phyloP scores from a whole-genome alignment of 2,329 filamentous ascomycete species.

The Aspergillus sclerotialis region DNA sequence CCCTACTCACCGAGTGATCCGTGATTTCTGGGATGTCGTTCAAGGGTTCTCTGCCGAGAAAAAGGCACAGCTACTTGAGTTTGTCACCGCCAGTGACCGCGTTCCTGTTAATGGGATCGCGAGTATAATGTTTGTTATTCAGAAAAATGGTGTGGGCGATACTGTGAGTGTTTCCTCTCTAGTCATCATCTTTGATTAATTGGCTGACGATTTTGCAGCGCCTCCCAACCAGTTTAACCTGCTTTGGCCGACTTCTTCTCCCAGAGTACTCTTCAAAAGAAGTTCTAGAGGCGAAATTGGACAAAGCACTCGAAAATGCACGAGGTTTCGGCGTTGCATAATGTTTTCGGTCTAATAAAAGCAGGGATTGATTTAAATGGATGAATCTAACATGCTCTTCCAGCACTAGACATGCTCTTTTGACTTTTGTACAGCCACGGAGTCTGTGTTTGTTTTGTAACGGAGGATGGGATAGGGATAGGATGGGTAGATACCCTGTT shows the following conservation, averaged over 20 bases:
- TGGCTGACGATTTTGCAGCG: slow-evolving; percentile 21
- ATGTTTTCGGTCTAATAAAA: slow-evolving; percentile 4
- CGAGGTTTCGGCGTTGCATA: slow-evolving; percentile 82
- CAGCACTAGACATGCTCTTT: too few species aligned
- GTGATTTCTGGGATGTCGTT: slow-evolving; percentile 80
- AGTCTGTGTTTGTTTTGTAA: too few species aligned
- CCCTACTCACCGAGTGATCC: slow-evolving; percentile 60
- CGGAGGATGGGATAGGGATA: too few species aligned
- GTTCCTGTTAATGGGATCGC: slow-evolving; percentile 80
- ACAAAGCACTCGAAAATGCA: slow-evolving; percentile 80
- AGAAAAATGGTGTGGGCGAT: slow-evolving; percentile 64
- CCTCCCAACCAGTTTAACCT: slow-evolving; percentile 84
- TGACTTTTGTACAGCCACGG: too few species aligned
- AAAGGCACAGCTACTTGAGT: slow-evolving; percentile 74
- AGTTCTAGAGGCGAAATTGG: slow-evolving; percentile 65
- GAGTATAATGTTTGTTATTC: slow-evolving; percentile 76
- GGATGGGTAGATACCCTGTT: too few species aligned
- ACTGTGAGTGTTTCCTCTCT: slow-evolving; percentile 26
- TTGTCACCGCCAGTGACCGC: slow-evolving; percentile 88
- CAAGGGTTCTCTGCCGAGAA: slow-evolving; percentile 56
- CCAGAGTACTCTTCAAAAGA: slow-evolving; percentile 72
- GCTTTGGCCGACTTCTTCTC: slow-evolving; percentile 80
- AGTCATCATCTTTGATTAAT: slow-evolving; percentile 3
- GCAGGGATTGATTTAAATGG: too few species aligned
- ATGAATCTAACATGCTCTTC: too few species aligned